These are phyloP conservation scores for Solanum chacoense DNA, from an alignment of 305 asterid genomes.

Conservation along the genomic window DNA sequence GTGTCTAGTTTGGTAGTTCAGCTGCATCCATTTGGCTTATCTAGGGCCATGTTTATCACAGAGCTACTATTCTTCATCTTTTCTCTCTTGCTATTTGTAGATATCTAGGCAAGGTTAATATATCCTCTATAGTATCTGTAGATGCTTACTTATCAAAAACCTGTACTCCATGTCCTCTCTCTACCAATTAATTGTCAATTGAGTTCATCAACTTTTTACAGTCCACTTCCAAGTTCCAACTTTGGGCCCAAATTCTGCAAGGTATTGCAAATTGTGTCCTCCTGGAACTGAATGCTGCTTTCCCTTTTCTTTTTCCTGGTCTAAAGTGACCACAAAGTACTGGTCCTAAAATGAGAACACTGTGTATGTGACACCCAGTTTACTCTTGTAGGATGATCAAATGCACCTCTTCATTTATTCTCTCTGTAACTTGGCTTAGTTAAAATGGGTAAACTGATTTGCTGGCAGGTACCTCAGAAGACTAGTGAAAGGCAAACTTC, in stretches of 20 bases:
- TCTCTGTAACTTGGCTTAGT: neutral
- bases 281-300: neutral
- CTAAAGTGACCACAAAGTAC: neutral
- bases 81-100: neutral
- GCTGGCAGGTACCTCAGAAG: neutral
- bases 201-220: neutral
- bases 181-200: neutral
- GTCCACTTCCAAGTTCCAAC: neutral
- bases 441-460: neutral
- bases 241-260: neutral
- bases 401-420: neutral
- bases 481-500: neutral
- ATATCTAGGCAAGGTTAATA: neutral
- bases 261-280: neutral
- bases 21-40: neutral
- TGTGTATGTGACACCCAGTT: neutral
- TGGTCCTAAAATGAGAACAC: neutral
- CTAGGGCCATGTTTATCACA: neutral
- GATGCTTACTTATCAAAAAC: neutral
- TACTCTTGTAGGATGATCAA: neutral
- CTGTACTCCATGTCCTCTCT: neutral
- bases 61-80: neutral
- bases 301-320: neutral
- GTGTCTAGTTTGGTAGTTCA: neutral
- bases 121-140: neutral